Base-by-base conservation (phyloP, 768 basidiomycete genomes). In the Sistotremastrum suecicum region DNA sequence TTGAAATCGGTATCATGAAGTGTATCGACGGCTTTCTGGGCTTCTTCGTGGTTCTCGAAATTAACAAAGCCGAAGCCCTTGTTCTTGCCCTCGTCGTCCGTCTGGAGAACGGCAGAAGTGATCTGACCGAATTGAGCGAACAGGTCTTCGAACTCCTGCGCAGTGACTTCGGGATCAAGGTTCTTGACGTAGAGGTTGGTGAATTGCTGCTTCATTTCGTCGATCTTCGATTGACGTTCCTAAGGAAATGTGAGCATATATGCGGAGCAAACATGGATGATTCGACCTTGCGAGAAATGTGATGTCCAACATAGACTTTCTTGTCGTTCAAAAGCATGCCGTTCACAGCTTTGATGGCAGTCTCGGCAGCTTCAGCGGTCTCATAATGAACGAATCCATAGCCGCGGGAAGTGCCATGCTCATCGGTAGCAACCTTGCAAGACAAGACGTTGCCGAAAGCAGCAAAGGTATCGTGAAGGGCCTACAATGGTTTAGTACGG, bases 371-470 rank as follows among this genome's bases (percentile, higher is more conserved):
- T 65, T 98, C 95, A 42, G 84, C 85, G 47, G 91, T 95, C 68
- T 97, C 91, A 66, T 98, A 99, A 64, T 99, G 95, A 47, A 99
- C 95, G 65, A 94, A 99, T 37, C 94, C 95, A 60, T 98, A 99
- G 51, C 95, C 95, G 64, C 88, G 89, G 54, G 91, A 92, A 56
- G 83, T 82, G 48, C 92, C 95, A 52, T 85, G 81, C 60, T 95
- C 90, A 61, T 98, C 95, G 41, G 81, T 84, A 50, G 92, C 95
- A 57, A 99, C 94, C 69, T 99, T 99, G 81, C 95, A 99, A 7
- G 94, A 98, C 53, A 99, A 69, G 54, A 99, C 94, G 56, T 94
- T 92, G 49, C 95, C 95, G 60, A 98, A 99, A 46, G 95, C 94
- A 53, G 90, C 92, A 60, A 99, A 99, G 43, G 95, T 99, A 63